Base-by-base conservation (phyloP, 495 filamentous ascomycete genomes). In the Neurospora hispaniola region DNA sequence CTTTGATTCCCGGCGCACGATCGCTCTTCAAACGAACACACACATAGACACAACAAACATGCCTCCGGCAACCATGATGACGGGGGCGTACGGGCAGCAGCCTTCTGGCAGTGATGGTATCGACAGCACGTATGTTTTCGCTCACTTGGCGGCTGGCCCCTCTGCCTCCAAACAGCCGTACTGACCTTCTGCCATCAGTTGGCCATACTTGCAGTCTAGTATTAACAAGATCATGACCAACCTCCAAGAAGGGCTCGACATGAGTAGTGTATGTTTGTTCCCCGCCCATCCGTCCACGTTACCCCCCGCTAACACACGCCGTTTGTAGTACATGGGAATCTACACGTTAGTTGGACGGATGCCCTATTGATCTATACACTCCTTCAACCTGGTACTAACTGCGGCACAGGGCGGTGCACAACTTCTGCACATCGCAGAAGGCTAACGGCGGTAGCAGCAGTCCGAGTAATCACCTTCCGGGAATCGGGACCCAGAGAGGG, bases 381-480 rank as follows among this genome's bases (percentile, higher is more conserved):
- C 6, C 20, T 78, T 85, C 77, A 82, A 74, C 70, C 12, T 73
- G 10, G 62, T 35, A 73, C 75, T 66, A 18, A 66, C 54, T 66
- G 12, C 14, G 54, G 6, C 54, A 66, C 18, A 96, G 93, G 38
- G 94, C 95, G 71, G 94, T 99, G 39, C 96, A 99, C 81, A 97
- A 99, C 84, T 99, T 99, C 80, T 99, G 96, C 82, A 98, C 96
- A 71, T 97, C 96, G 40, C 96, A 97, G 79, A 98, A 98, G 81
- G 94, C 93, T 3, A 90, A 94, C 41, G 81, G 81, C 10, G 76
- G 85, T 20, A 75, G 69, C 31, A 44, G 68, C 9, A 9, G 54
- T 66, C 23, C 23, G 27, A 66, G 54, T 66, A 16, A 16, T 66
- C 27, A 35, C 54, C 54, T 66, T 66, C 31, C 54, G 81, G 79